These are phyloP conservation scores for Xylaria cubensis DNA, from an alignment of 495 filamentous ascomycete species.

Conservation along the genomic window DNA sequence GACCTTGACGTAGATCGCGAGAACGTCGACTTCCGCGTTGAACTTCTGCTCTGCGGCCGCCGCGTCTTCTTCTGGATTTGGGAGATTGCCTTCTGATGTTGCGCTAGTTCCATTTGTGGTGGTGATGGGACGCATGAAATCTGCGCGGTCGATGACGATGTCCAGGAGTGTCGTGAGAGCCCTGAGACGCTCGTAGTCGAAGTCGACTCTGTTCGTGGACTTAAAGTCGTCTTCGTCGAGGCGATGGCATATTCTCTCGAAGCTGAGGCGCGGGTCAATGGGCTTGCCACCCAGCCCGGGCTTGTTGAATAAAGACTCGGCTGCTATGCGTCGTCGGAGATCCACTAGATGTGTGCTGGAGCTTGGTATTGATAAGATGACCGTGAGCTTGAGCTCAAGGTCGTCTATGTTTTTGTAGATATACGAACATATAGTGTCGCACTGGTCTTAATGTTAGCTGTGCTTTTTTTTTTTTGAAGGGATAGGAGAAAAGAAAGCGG, in stretches of 20 bases:
- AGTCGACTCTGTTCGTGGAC: slow-evolving; percentile 49
- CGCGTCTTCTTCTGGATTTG: slow-evolving; percentile 34
- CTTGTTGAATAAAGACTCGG: slow-evolving; percentile 70
- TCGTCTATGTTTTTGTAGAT: slow-evolving; percentile 59
- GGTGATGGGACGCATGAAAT: slow-evolving; percentile 31
- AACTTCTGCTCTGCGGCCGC: slow-evolving; percentile 57
- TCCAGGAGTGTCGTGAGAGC: slow-evolving; percentile 72
- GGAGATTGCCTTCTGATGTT: slow-evolving; percentile 16
- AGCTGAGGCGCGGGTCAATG: slow-evolving; percentile 54
- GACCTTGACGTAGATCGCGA: slow-evolving; percentile 66
- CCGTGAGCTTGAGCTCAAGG: slow-evolving; percentile 60
- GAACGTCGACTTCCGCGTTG: slow-evolving; percentile 70
- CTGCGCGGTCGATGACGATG: slow-evolving; percentile 72
- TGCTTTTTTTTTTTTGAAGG: background rate
- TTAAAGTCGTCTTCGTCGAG: slow-evolving; percentile 56
- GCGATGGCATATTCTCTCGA: slow-evolving; percentile 57
- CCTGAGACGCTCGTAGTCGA: slow-evolving; percentile 68
- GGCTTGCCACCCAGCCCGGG: slow-evolving; percentile 50
- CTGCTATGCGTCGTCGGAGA: slow-evolving; percentile 74
- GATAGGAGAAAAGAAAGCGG: background rate
- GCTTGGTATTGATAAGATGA: slow-evolving; percentile 66
- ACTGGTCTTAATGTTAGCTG: slow-evolving; percentile 51
- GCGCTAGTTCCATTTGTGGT: background rate
- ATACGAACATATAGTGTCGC: slow-evolving; percentile 58
- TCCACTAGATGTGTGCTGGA: slow-evolving; percentile 61